Base-by-base conservation (phyloP, 768 basidiomycete genomes). In the Brasilioporus rufonigricans region DNA sequence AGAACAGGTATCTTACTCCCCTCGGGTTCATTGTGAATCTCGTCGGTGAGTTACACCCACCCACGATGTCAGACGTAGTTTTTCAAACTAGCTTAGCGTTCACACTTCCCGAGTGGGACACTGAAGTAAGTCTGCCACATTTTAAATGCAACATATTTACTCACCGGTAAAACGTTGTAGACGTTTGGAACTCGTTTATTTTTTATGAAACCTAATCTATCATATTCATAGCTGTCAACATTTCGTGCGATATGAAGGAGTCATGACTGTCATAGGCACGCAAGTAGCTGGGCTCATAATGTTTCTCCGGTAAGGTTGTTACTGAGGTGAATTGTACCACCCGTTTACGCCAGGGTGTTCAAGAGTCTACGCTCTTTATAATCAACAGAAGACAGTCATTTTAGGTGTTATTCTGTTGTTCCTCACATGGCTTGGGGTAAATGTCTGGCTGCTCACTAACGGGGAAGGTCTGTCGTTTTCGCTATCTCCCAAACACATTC, bases 1-100 rank as follows among this genome's bases (percentile, higher is more conserved):
- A 86, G 84, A 86, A 86, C 60, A 80, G 85, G 24, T 87, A 87
- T 60, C 67, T 86, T 19, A 84, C 81, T 0, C 84, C 84, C 0
- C 68, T 86, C 3, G 82, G 80, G 1, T 86, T 87, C 62, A 77
- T 85, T 18, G 64, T 85, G 43, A 84, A 85, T 54, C 61, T 85
- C 0, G 59, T 68, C 10, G 80, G 65, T 66, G 47, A 62, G 65
- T 6, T 32, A 23, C 16, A 16, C 14, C 18, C 29, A 27, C 26
- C 14, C 31, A 12, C 8, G 48, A 3, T 41, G 13, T 23, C 32
- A 14, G 11, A n/a, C 21, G 21, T 43, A 4, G n/a, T n/a, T 52
- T 52, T 32, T 58, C 4, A 40, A 36, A 33, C 8, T 18, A 11
- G 24, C 29, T 38, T 27, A 66, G 65, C 65, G 26, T 65, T 33